Base-by-base conservation (phyloP, 345 rosid genomes). In the Tarenaya hassleriana region DNA sequence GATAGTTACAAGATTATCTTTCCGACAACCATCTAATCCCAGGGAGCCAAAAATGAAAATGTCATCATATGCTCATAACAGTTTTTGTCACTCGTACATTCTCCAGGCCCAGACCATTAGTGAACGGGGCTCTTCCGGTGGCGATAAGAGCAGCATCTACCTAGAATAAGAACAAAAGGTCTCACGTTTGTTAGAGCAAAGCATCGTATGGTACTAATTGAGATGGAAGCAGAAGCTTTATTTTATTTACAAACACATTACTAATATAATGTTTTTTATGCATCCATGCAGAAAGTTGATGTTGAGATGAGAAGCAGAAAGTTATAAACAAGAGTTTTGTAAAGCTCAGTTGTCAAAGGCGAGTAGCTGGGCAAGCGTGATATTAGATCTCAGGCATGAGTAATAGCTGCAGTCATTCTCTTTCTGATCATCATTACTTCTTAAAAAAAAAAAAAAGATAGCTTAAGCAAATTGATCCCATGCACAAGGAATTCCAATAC, bases 101-200 rank as follows among this genome's bases (percentile, higher is more conserved):
- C 69, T 85, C 99, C 77, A 92, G 73, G 67, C 99, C 97, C 55
- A 92, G 95, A 71, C 95, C 95, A 55, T 78, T 79, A 10, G 99
- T 92, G 73, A 85, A 92, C 50, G 99, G 99, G 55, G 99, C 99
- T 70, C 99, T 77, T 69, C 99, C 99, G 48, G 99, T 92, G 19
- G 99, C 99, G 75, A 92, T 92, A 32, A 92, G 69, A 63, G 99
- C 99, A 18, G 97, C 86, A 77, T 92, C 97, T 47, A 88, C 94
- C 99, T 92, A 64, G 16, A 69, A 52, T 43, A 57, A 50, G 34
- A 57, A 53, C 58, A 43, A 40, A 68, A 63, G 43, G 18, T 24
- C 41, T 42, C 39, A 51, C 32, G n/a, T n/a, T n/a, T 34, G 51
- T 60, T 16, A 65, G 31, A 7, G 45, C 32, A 19, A 24, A 37